A percentile compares a stretch with the other conserved stretches of the same genome.
These are phyloP conservation scores for Grosmannia serpens DNA, from an alignment of 2,329 filamentous ascomycete species.

Conservation along the genomic window DNA sequence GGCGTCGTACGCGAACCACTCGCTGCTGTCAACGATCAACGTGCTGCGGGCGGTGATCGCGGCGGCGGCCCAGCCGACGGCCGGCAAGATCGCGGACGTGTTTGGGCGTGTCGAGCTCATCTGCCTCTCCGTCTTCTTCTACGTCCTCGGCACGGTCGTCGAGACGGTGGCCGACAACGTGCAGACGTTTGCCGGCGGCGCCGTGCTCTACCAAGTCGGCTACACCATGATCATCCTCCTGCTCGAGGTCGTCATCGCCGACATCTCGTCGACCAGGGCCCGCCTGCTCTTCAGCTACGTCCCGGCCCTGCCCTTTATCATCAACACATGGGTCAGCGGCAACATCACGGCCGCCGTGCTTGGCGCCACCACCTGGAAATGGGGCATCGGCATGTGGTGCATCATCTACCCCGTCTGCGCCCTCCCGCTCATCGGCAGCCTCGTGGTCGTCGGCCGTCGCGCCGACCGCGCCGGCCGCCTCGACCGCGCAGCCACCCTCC, in stretches of 20 bases:
- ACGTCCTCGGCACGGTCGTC: conserved; percentile 29
- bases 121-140: conserved; percentile 39
- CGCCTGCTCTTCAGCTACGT: conserved; percentile 55
- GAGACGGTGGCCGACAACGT: conserved; percentile 40
- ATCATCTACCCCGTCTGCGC: conserved; percentile 48
- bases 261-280: conserved; percentile 50
- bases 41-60: conserved; percentile 20
- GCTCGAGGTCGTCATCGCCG: conserved; percentile 52
- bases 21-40: conserved; percentile 44
- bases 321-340: conserved; percentile 54
- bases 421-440: conserved; percentile 30
- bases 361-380: conserved; percentile 40
- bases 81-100: conserved; percentile 51
- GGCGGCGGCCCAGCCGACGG: conserved; percentile 28
- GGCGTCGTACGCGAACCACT: conserved; percentile 36
- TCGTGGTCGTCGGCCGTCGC: conserved; percentile 37
- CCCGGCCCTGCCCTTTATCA: conserved; percentile 45
- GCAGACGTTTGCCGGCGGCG: conserved; percentile 40
- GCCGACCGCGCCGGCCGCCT: conserved; percentile 40
- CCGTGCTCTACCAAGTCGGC: conserved; percentile 50
- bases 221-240: conserved; percentile 51
- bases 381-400: conserved; percentile 54
- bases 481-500: conserved; percentile 14
- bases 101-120: conserved; percentile 51
- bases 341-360: conserved; percentile 42